phyloP scores from a whole-genome alignment of 768 basidiomycete genomes.

The Neoboletus magnificus region DNA sequence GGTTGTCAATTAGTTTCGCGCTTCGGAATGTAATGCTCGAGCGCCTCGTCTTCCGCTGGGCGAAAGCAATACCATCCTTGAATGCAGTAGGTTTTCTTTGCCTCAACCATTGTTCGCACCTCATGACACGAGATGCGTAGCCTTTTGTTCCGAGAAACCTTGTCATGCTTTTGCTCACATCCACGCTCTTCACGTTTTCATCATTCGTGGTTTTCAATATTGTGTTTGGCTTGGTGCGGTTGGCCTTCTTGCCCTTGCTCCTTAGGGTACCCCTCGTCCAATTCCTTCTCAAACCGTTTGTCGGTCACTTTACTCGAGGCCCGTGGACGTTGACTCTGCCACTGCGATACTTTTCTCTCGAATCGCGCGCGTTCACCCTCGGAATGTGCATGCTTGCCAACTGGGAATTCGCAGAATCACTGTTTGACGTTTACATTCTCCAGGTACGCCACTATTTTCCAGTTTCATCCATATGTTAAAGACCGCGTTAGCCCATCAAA shows the following conservation, averaged over 20 bases:
- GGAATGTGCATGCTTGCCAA: conserved; percentile 48
- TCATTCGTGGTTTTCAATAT: conserved; percentile 40
- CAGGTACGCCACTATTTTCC: conserved; percentile 38
- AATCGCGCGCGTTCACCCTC: conserved; percentile 48
- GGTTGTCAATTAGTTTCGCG: conserved; percentile 44
- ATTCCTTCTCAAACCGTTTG: conserved; percentile 53
- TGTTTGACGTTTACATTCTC: conserved; percentile 59
- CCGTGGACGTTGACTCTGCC: conserved; percentile 53
- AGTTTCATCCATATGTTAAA: conserved; percentile 1
- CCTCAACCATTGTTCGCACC: neutral
- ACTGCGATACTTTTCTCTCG: conserved; percentile 41
- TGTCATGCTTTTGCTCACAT: conserved; percentile 32
- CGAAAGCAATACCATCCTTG: conserved; percentile 11
- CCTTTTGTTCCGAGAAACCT: conserved; percentile 22
- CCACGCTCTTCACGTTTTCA: conserved; percentile 39
- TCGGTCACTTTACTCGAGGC: conserved; percentile 59
- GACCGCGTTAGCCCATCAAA: conserved; percentile 41
- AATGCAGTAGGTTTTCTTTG: conserved; percentile 17
- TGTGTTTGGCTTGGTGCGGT: conserved; percentile 45
- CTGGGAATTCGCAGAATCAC: conserved; percentile 62
- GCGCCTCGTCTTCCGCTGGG: conserved; percentile 51
- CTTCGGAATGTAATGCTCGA: conserved; percentile 63
- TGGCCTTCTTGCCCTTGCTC: conserved; percentile 48
- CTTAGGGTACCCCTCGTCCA: conserved; percentile 54
- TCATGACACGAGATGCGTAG: conserved; percentile 5